Conservation (phyloP, 139 green algal genomes). For the Picochlorum sp. region DNA sequence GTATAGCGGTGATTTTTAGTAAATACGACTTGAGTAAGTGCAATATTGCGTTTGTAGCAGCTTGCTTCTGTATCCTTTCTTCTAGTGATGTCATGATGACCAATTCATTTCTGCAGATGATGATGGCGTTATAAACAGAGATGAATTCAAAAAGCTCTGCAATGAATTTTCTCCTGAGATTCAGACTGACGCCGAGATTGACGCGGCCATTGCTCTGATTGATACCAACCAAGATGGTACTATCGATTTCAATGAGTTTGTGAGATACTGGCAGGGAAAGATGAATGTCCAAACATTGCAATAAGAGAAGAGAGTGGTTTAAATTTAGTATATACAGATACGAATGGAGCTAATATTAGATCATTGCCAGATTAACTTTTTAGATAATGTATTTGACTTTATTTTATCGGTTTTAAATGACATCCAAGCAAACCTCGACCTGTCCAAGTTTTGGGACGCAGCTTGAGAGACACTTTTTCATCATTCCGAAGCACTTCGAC, state of each 20-base stretch:
- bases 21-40: constrained; percentile 32
- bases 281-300: too few relatives aligned
- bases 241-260: constrained; percentile 57
- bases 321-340: not conserved
- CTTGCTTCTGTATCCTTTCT: not conserved
- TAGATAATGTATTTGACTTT: not conserved
- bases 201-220: constrained; percentile 45
- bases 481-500: constrained; percentile 50
- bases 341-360: not conserved
- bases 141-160: constrained; percentile 43
- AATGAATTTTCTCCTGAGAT: constrained; percentile 31
- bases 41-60: not conserved
- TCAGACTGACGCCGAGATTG: constrained; percentile 30
- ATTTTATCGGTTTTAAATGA: constrained; percentile 20
- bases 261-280: constrained; percentile 19
- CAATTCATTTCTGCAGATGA: constrained; percentile 16
- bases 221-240: constrained; percentile 41
- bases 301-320: too few relatives aligned
- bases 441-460: constrained; percentile 49
- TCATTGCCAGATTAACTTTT: not conserved
- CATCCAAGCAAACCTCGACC: constrained; percentile 66
- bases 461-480: constrained; percentile 15
- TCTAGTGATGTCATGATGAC: not conserved
- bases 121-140: constrained; percentile 41
- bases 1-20: constrained; percentile 50